Conservation (phyloP, 2,329 filamentous ascomycete species). For the Curvularia spicifera region DNA sequence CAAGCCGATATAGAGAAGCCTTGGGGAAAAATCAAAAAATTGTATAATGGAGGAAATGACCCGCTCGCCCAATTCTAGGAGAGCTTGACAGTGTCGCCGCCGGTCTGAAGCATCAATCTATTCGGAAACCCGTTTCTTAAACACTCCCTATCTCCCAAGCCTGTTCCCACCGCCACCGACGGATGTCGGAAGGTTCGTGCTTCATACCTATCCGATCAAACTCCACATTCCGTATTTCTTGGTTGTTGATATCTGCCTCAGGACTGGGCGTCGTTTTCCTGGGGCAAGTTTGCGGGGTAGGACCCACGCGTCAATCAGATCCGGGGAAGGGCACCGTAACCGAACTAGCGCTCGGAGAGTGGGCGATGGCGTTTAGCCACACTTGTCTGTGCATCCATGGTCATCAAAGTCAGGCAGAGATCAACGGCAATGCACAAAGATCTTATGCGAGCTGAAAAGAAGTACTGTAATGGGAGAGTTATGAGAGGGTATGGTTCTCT, state of each 20-base stretch:
- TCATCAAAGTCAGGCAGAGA: background rate
- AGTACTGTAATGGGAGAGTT: background rate
- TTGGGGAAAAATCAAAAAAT: background rate
- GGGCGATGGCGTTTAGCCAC: slow-evolving; percentile 6
- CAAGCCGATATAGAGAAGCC: background rate
- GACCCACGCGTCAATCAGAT: background rate
- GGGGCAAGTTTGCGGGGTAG: slow-evolving; percentile 19
- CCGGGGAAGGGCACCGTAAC: background rate
- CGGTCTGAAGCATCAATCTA: background rate
- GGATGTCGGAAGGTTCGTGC: background rate
- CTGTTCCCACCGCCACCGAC: background rate
- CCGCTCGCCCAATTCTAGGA: slow-evolving; percentile 1
- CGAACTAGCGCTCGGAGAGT: slow-evolving; percentile 18
- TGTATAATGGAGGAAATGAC: background rate
- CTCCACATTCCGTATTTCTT: background rate
- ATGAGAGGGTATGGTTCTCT: background rate
- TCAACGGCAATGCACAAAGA: background rate
- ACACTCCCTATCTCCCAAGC: background rate
- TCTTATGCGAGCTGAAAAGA: background rate
- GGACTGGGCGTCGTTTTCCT: slow-evolving; percentile 1
- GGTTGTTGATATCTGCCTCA: background rate
- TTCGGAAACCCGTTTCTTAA: background rate
- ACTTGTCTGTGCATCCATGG: too few species aligned
- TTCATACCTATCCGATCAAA: background rate
- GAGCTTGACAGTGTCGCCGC: background rate